Evolutionary conservation across 1,284 basidiomycete species (phyloP), one percentile per base, ranked within the genome.

Genomic region (Chalciporus piperatoides): DNA sequence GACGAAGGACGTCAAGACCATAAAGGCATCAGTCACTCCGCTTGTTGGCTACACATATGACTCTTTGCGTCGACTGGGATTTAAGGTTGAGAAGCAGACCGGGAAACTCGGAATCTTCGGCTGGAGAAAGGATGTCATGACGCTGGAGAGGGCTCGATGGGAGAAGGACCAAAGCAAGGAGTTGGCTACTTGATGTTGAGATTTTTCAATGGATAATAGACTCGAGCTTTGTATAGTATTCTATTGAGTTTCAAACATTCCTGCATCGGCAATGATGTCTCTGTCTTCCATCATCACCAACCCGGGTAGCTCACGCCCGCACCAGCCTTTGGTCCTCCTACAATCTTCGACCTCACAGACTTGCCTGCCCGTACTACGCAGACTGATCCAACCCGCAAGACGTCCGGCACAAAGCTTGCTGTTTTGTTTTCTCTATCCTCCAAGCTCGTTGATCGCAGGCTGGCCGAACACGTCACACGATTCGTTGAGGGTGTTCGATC

Each of bases 331-430:
- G 25, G 57, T 86, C 6, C 57, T 89, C 14, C 59, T 88, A 14
- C 83, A 88, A 56, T 87, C 86, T 1, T 84, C 85, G 10, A 52
- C 71, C 38, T 76, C 80, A 1, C 84, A 86, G 59, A 81, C 82
- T 33, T 72, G 76, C 55, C 57, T 88, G 15, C 79, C 85, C 2
- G 57, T 88, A 21, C 67, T 90, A 8, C 73, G 75, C 28, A 68
- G 67, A 46, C 54, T 75, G 33, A 68, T 75, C 43, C 67, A 56
- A 38, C 57, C 68, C 35, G 60, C 55, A 10, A 64, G 51, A 56
- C 52, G 41, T 38, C 62, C 63, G 15, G 55, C 48, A 23, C 63
- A 65, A 44, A 73, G 71, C 24, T 47, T 85, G n/a, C 59, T 89
- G 30, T 78, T 86, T 53, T 81, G 75, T 58, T 69, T 84, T 44